A percentile compares a stretch with the other conserved stretches of the same genome.
phyloP scores from a whole-genome alignment of 2,329 filamentous ascomycete species.

The Aspergillus chevalieri region DNA sequence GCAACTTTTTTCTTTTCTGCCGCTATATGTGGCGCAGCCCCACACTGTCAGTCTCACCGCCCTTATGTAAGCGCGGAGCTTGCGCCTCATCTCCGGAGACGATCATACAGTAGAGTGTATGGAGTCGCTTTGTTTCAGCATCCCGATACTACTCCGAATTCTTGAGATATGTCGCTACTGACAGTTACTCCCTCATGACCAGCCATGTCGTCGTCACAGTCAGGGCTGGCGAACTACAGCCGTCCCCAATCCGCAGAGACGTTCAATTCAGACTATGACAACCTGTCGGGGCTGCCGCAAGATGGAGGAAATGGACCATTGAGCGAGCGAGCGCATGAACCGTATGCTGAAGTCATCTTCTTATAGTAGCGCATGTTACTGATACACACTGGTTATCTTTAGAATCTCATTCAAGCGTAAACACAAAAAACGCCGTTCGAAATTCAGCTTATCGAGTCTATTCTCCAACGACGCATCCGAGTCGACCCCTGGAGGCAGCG shows the following conservation, averaged over 20 bases:
- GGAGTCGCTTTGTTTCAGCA: constrained; percentile 2
- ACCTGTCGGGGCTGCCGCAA: constrained; percentile 13
- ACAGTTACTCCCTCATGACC: constrained; percentile 14
- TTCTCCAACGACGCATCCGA: constrained; percentile 27
- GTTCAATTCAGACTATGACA: constrained; percentile 15
- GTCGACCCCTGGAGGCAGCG: constrained; percentile 13
- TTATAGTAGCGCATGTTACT: constrained; percentile 1
- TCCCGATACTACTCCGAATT: background rate
- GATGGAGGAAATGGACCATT: constrained; percentile 21
- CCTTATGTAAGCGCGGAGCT: constrained; percentile 18
- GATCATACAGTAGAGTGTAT: background rate
- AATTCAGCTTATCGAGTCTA: constrained; percentile 36
- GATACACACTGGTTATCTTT: background rate
- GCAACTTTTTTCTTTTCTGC: constrained; percentile 33
- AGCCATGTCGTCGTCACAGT: constrained; percentile 21
- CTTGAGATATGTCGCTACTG: constrained; percentile 13
- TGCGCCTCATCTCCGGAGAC: constrained; percentile 20
- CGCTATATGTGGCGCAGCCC: constrained; percentile 20
- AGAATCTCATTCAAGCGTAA: constrained; percentile 42
- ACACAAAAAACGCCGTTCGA: constrained; percentile 30
- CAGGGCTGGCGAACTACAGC: constrained; percentile 11
- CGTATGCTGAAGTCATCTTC: constrained; percentile 21
- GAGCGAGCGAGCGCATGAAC: constrained; percentile 27
- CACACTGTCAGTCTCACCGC: constrained; percentile 23
- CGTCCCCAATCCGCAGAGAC: constrained; percentile 10